These are phyloP conservation scores for Pulveroboletus frians DNA, from an alignment of 768 basidiomycete genomes.

Conservation along the genomic window DNA sequence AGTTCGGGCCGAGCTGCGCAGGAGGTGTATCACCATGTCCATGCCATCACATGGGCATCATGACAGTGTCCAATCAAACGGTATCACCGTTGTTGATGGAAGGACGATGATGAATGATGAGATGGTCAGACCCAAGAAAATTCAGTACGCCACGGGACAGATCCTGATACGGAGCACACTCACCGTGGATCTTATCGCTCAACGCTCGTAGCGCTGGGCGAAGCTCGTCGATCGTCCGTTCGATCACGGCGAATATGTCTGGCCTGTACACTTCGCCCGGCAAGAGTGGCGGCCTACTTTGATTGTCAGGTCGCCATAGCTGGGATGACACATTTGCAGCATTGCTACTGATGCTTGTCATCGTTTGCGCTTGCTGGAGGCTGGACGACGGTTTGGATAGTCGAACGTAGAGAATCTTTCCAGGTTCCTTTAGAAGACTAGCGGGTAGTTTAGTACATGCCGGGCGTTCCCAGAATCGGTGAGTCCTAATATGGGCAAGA, in stretches of 20 bases:
- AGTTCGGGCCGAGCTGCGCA: slow-evolving; percentile 63
- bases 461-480: too few relatives aligned
- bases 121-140: not conserved
- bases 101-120: not conserved
- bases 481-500: too few relatives aligned
- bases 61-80: not conserved
- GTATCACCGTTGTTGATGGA: too few relatives aligned
- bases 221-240: slow-evolving; percentile 47
- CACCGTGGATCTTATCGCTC: slow-evolving; percentile 72
- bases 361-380: not conserved
- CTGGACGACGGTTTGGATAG: too few relatives aligned
- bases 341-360: not conserved
- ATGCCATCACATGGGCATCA: too few relatives aligned
- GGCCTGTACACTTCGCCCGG: slow-evolving; percentile 42
- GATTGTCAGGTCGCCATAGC: slow-evolving; percentile 5
- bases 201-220: slow-evolving; percentile 51
- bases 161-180: not conserved
- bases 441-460: too few relatives aligned
- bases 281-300: not conserved
- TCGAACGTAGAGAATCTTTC: too few relatives aligned
- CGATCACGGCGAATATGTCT: slow-evolving; percentile 59
- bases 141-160: not conserved
- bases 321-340: not conserved
- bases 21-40: too few relatives aligned
- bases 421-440: too few relatives aligned